Base-by-base conservation (phyloP, 176 grass and related monocot species). In the Musa itinerans region DNA sequence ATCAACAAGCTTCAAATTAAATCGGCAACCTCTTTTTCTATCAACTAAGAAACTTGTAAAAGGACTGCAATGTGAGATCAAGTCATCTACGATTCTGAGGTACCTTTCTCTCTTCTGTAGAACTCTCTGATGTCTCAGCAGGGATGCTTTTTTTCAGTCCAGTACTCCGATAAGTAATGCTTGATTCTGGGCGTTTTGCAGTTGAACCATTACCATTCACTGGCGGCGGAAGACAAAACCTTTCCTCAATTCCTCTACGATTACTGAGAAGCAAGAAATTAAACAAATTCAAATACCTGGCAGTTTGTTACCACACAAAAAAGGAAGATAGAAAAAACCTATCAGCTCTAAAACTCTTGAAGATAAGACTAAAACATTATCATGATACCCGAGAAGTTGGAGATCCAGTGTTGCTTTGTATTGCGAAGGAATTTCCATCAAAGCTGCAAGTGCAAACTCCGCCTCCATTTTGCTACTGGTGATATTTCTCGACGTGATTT, bases 351-450 rank as follows among this genome's bases (percentile, higher is more conserved):
- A 43, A 27, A 0, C 23, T 24, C 25, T 68, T 68, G 65, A 27
- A 74, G 55, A 15, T 73, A 54, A 54, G 15, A 14, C 17, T 14
- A 11, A 2, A 50, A 17, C 8, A 14, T 54, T 15, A 52, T 63
- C 10, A 6, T 43, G 73, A 57, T 89, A 98, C 95, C 95, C 95
- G 80, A 98, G 87, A 72, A 98, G 88, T 83, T 87, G 85, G 72
- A 93, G 77, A 79, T 94, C 95, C 19, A 91, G 65, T 9, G 95
- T 94, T 76, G 95, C 95, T 82, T 91, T 94, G 48, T 98, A 98
- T 57, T 94, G 95, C 25, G 86, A 81, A 25, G 95, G 95, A 78
- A 98, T 92, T 79, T 98, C 95, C 95, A 98, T 98, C 69, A 98
- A 79, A 24, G 90, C 90, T 73, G 82, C 84, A 70, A 98, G 90